These are phyloP conservation scores for Immersiporthe knoxdaviesiana DNA, from an alignment of 2,329 filamentous ascomycete genomes.

Conservation along the genomic window DNA sequence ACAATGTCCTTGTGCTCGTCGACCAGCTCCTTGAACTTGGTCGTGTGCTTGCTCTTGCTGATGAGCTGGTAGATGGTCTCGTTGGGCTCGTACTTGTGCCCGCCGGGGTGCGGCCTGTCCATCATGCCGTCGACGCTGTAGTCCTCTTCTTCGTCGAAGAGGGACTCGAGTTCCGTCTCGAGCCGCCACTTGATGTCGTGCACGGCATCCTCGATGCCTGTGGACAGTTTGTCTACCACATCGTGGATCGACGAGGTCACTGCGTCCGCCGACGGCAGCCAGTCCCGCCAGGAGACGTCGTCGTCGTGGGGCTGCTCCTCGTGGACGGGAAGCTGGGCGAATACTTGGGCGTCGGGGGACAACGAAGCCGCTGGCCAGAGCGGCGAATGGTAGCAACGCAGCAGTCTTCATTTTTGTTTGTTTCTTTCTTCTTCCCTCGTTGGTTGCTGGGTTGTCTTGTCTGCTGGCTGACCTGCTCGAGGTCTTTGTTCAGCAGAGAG, in stretches of 20 bases:
- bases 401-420: conserved; percentile 32
- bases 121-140: conserved; percentile 8
- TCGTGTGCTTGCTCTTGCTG: conserved; percentile 73
- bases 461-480: not conserved
- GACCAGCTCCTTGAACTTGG: conserved; percentile 75
- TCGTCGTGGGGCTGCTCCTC: conserved; percentile 25
- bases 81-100: conserved; percentile 52
- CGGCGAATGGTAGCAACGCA: conserved; percentile 29
- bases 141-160: conserved; percentile 37
- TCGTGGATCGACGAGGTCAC: conserved; percentile 24
- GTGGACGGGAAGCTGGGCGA: conserved; percentile 31
- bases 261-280: conserved; percentile 28
- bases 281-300: conserved; percentile 28
- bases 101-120: conserved; percentile 22
- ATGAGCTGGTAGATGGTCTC: conserved; percentile 82
- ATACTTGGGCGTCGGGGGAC: conserved; percentile 30
- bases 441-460: not conserved
- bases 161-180: conserved; percentile 35
- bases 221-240: conserved; percentile 26
- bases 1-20: conserved; percentile 74
- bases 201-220: conserved; percentile 26
- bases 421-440: not conserved
- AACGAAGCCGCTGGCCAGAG: conserved; percentile 33
- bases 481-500: not conserved
- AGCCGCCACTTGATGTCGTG: conserved; percentile 26